Percentiles rank a stretch among this genome's conserved stretches.
These are phyloP conservation scores for Suillus ampliporus DNA, from an alignment of 768 basidiomycete species.

Conservation along the genomic window DNA sequence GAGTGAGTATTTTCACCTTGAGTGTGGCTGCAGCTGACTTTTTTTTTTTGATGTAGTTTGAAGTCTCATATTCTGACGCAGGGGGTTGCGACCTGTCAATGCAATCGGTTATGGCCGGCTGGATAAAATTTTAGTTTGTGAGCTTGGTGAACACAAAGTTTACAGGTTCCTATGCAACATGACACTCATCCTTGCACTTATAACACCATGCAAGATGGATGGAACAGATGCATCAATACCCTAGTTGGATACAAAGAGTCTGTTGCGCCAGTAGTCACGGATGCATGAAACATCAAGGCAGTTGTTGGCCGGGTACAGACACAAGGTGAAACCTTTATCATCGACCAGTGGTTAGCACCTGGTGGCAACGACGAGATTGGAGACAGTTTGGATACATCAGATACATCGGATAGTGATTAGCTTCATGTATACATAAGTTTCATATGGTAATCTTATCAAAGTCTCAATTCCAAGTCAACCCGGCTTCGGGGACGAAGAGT, in stretches of 20 bases:
- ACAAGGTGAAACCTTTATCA: background rate
- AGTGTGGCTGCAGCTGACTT: background rate
- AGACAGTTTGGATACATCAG: background rate
- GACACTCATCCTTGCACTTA: background rate
- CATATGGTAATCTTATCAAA: conserved; percentile 49
- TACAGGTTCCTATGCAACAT: conserved; percentile 9
- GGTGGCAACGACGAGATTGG: background rate
- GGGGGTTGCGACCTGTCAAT: background rate
- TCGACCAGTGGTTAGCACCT: background rate
- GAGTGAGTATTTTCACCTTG: background rate
- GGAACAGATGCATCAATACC: conserved; percentile 19
- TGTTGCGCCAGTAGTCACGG: conserved; percentile 12
- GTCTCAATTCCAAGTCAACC: conserved; percentile 59
- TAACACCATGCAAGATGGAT: background rate
- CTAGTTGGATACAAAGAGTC: conserved; percentile 9
- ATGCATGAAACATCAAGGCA: conserved; percentile 17
- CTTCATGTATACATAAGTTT: background rate
- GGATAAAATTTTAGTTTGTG: conserved; percentile 20
- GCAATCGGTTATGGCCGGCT: conserved; percentile 19
- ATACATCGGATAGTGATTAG: background rate
- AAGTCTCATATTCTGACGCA: background rate
- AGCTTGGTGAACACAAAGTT: conserved; percentile 3
- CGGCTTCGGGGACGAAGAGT: conserved; percentile 40
- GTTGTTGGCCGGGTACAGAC: conserved; percentile 18
- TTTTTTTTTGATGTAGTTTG: background rate